Evolutionary conservation across 2,329 filamentous ascomycete species (phyloP).

Genomic region (Calonectria naviculata): DNA sequence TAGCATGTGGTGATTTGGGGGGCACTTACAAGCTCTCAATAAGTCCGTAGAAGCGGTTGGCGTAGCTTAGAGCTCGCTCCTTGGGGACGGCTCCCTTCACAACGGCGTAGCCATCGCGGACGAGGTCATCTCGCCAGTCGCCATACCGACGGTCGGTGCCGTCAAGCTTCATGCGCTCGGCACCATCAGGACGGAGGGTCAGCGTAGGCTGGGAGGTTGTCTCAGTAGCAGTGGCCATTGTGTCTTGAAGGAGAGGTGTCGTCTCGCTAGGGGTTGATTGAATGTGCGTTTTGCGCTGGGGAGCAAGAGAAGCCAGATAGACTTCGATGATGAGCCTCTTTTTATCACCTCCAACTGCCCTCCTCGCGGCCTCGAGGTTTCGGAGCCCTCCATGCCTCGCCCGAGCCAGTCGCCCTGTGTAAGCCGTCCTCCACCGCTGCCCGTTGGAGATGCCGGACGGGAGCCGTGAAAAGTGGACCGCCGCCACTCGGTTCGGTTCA

Average conservation of each 20-base stretch:
- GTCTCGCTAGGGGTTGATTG: background rate
- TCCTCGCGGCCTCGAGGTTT: background rate
- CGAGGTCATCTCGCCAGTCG: conserved; percentile 36
- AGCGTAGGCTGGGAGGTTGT: conserved; percentile 18
- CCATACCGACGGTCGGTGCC: conserved; percentile 32
- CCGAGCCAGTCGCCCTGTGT: background rate
- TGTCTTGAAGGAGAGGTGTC: background rate
- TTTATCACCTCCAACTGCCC: conserved; percentile 1
- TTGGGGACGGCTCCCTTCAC: conserved; percentile 33
- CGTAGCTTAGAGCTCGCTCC: conserved; percentile 35
- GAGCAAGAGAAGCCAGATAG: background rate
- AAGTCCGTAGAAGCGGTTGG: conserved; percentile 36
- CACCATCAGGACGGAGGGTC: conserved; percentile 33
- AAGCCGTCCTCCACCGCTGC: background rate
- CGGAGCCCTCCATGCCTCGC: background rate
- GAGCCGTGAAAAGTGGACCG: background rate
- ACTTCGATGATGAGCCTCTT: background rate
- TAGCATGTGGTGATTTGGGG: accelerated
- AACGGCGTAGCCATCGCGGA: conserved; percentile 34
- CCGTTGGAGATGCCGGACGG: background rate
- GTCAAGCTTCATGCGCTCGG: conserved; percentile 34
- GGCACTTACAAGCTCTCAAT: conserved; percentile 36
- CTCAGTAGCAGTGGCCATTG: conserved; percentile 4
- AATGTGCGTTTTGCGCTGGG: background rate
- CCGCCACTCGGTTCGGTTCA: conserved; percentile 15